phyloP scores from a whole-genome alignment of 2,329 filamentous ascomycete genomes.

The Aspergillus puulaauensis region DNA sequence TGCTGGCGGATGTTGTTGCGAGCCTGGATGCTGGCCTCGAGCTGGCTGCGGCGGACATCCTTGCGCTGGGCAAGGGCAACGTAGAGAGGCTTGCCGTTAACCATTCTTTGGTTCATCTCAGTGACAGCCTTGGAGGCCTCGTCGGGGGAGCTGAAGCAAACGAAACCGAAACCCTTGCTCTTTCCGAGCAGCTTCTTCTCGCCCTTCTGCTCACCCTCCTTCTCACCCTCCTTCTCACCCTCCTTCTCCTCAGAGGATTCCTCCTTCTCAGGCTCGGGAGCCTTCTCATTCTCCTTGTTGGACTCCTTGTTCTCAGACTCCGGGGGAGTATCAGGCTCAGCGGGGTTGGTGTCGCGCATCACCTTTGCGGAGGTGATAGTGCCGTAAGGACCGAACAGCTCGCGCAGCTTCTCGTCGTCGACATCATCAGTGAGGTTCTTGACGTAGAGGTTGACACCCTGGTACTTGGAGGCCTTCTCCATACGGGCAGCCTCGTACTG shows the following conservation, averaged over 20 bases:
- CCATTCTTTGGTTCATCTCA: constrained; percentile 99
- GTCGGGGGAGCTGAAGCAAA: constrained; percentile 99
- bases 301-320: constrained; percentile 40
- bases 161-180: constrained; percentile 99
- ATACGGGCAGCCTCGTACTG: constrained; percentile 96
- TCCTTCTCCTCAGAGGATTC: constrained; percentile 40
- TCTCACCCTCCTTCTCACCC: constrained; percentile 55
- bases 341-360: constrained; percentile 75
- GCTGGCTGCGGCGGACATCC: constrained; percentile 98
- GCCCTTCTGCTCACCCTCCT: constrained; percentile 55
- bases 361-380: constrained; percentile 99
- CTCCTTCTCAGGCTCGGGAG: constrained; percentile 16
- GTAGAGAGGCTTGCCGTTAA: constrained; percentile 94
- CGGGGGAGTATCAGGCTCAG: constrained; percentile 42
- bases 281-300: constrained; percentile 35
- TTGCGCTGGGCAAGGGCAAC: constrained; percentile 98
- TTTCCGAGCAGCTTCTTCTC: constrained; percentile 76
- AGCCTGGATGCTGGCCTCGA: constrained; percentile 98
- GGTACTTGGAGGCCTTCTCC: constrained; percentile 99
- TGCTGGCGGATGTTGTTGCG: constrained; percentile 98
- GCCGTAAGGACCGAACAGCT: constrained; percentile 87
- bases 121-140: constrained; percentile 98
- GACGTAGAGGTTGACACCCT: constrained; percentile 99
- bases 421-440: constrained; percentile 98
- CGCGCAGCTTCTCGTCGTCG: constrained; percentile 95